These are phyloP conservation scores for Talaromyces borbonicus DNA, from an alignment of 495 filamentous ascomycete genomes.

Conservation along the genomic window DNA sequence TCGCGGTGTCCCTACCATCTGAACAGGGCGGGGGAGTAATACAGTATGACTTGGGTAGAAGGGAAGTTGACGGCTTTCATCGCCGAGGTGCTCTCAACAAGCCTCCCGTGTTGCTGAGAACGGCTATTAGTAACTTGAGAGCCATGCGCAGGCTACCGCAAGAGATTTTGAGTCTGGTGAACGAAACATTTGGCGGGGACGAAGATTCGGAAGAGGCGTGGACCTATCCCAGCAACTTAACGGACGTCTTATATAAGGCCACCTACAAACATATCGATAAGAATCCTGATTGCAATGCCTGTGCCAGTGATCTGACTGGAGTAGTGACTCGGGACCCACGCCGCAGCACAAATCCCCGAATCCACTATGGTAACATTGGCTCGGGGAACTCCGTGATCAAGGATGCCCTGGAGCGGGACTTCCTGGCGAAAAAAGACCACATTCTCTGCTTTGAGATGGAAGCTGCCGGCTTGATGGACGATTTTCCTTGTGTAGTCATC, in stretches of 20 bases:
- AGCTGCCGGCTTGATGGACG: conserved; percentile 32
- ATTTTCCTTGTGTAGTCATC: conserved; percentile 28
- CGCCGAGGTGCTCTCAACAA: conserved; percentile 21
- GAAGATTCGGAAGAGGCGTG: conserved; percentile 1
- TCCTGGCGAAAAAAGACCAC: conserved; percentile 3
- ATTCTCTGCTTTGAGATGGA: conserved; percentile 34
- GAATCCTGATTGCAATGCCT: conserved; percentile 7
- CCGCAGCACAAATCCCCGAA: conserved; percentile 11
- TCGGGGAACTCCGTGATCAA: conserved; percentile 29
- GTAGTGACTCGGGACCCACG: conserved; percentile 6
- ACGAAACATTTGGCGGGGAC: conserved; percentile 1
- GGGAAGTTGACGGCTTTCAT: conserved; percentile 15
- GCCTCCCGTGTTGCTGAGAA: conserved; percentile 18
- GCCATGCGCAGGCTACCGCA: conserved; percentile 8
- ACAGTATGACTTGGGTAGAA: conserved; percentile 15
- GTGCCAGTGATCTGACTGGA: conserved; percentile 9
- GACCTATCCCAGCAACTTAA: conserved; percentile 7
- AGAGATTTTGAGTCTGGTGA: conserved; percentile 5
- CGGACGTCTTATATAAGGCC: conserved; percentile 4
- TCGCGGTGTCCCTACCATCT: conserved; percentile 21
- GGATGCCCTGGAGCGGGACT: conserved; percentile 8
- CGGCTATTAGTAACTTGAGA: conserved; percentile 16
- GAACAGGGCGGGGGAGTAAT: conserved; percentile 10
- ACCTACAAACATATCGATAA: conserved; percentile 2
- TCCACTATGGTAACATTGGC: conserved; percentile 32